These are phyloP conservation scores for Euphrasia confusa DNA, from an alignment of 257 asterid species.

Conservation along the genomic window DNA sequence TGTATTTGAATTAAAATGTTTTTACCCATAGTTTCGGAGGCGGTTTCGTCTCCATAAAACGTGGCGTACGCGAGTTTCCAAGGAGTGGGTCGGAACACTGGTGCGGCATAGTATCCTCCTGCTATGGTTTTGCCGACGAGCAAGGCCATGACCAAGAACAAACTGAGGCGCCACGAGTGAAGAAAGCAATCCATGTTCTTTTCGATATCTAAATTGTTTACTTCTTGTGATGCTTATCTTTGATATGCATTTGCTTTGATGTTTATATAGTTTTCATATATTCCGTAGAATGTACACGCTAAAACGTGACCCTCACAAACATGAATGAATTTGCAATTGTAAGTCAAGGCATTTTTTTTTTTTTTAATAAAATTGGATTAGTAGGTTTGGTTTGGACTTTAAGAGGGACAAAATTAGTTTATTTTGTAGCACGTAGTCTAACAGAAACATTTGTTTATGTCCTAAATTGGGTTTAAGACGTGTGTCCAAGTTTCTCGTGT, in stretches of 20 bases:
- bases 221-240: conserved; percentile 18
- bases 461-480: conserved; percentile 26
- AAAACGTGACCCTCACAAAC: conserved; percentile 41
- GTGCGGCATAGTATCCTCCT: conserved; percentile 19
- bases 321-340: conserved; percentile 15
- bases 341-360: conserved; percentile 26
- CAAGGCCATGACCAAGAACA: conserved; percentile 28
- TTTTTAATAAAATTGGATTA: conserved; percentile 3
- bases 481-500: conserved; percentile 28
- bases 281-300: conserved; percentile 7
- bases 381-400: conserved; percentile 21
- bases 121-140: conserved; percentile 23
- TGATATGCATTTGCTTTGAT: conserved; percentile 15
- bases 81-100: conserved; percentile 34
- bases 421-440: conserved; percentile 6
- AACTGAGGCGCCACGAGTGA: conserved; percentile 27
- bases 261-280: conserved; percentile 24
- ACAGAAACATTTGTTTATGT: conserved; percentile 17
- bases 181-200: conserved; percentile 37
- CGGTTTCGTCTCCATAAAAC: conserved; percentile 70
- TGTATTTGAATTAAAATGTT: too few species aligned
- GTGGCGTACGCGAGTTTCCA: conserved; percentile 66
- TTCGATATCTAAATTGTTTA: neutral
- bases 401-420: conserved; percentile 10
- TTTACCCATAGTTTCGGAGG: conserved; percentile 68